Evolutionary conservation across 805 yeast species (phyloP).

Genomic region (Schizosaccharomyces cryophilus): DNA sequence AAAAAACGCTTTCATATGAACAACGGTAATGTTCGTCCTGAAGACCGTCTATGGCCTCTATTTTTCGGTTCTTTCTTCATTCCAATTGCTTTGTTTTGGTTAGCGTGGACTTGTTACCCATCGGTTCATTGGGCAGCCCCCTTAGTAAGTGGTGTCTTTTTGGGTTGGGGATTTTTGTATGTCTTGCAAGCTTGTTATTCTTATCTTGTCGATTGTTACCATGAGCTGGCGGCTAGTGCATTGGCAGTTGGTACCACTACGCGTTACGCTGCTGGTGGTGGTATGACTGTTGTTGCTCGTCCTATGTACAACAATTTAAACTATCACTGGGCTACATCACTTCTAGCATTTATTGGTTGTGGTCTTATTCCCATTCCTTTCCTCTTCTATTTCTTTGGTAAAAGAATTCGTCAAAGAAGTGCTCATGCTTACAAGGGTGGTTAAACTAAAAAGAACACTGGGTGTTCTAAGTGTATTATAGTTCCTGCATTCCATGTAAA

Average conservation of each 20-base stretch:
- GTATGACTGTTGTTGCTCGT: constrained; percentile 27
- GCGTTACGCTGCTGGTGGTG: constrained; percentile 22
- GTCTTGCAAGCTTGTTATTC: constrained; percentile 20
- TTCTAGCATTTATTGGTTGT: constrained; percentile 14
- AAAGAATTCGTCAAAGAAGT: constrained; percentile 14
- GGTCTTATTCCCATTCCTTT: constrained; percentile 33
- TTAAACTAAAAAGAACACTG: neutral
- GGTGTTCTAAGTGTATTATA: neutral
- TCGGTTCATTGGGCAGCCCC: constrained; percentile 34
- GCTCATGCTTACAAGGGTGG: constrained; percentile 7
- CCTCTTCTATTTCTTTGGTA: constrained; percentile 27
- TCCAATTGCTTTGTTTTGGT: constrained; percentile 41
- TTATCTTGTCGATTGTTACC: constrained; percentile 20
- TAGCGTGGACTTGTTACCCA: constrained; percentile 45
- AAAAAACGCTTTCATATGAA: neutral
- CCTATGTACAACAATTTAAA: constrained; percentile 25
- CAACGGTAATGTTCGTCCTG: neutral
- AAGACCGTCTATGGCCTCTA: constrained; percentile 18
- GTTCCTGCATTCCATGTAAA: no score
- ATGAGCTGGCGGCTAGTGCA: constrained; percentile 43
- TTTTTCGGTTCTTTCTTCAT: constrained; percentile 26
- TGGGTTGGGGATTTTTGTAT: constrained; percentile 17
- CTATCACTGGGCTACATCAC: constrained; percentile 28
- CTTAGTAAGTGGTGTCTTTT: constrained; percentile 33
- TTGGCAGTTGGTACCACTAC: constrained; percentile 51